These are phyloP conservation scores for Ceratobasidium sp. DNA, from an alignment of 1,284 basidiomycete genomes.

Conservation along the genomic window DNA sequence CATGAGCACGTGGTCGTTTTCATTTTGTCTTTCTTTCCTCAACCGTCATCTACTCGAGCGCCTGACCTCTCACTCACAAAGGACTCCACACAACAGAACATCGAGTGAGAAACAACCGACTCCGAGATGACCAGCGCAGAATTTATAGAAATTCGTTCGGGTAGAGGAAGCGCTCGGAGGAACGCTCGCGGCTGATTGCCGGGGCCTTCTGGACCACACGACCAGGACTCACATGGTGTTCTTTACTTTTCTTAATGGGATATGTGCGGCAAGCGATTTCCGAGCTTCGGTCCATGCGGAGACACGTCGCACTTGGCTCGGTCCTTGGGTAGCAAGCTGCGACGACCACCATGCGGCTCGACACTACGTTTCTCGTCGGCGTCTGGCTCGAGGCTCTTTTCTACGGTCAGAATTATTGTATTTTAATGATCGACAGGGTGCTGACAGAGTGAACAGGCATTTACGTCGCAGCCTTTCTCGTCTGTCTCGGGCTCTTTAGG, in stretches of 20 bases:
- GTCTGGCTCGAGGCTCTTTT: constrained; percentile 43
- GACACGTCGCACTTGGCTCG: constrained; percentile 31
- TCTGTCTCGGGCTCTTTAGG: constrained; percentile 21
- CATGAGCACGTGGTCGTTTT: constrained; percentile 1
- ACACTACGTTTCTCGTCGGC: constrained; percentile 38
- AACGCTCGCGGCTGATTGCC: constrained; percentile 41
- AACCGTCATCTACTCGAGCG: background rate
- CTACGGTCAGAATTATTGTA: constrained; percentile 22
- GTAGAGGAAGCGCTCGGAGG: background rate
- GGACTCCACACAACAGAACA: too few relatives aligned
- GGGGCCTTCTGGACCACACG: constrained; percentile 26
- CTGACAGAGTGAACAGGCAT: constrained; percentile 12
- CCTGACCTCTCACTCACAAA: background rate
- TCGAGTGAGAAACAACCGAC: too few relatives aligned
- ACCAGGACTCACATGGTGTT: constrained; percentile 13
- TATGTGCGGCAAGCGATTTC: constrained; percentile 22
- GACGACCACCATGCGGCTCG: constrained; percentile 40
- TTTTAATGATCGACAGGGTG: constrained; percentile 11
- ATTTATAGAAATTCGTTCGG: constrained; percentile 1
- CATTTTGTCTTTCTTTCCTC: background rate
- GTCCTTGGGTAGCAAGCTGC: background rate
- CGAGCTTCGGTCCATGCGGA: constrained; percentile 36
- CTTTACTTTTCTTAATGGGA: background rate
- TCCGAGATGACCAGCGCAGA: background rate
- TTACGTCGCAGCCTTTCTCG: constrained; percentile 35